Base-by-base conservation (phyloP, 306 rosid genomes). In the Dryas alaskensis region DNA sequence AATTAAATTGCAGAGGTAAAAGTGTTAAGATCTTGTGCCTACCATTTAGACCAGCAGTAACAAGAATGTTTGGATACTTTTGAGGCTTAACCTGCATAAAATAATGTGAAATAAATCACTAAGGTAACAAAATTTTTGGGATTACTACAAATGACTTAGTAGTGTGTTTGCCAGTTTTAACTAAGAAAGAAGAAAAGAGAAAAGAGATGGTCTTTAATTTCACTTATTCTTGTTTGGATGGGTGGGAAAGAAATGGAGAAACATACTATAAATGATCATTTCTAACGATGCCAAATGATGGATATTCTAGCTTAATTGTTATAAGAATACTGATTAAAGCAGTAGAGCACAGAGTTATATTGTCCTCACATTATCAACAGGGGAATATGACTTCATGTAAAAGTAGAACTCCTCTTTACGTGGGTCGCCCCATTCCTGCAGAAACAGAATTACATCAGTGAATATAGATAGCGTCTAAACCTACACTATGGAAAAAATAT, bases 391-490 rank as follows among this genome's bases (percentile, higher is more conserved):
- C 81, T 93, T 93, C 92, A 93, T 93, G 85, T 91, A 93, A 80
- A 87, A 84, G 89, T 93, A 93, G 81, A 89, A 91, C 53, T 93
- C 96, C 80, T 93, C 92, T 87, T 86, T 86, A 78, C 94, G 85
- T 14, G 97, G 98, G 71, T 93, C 98, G 69, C 98, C 98, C 98
- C 98, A 93, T 81, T 93, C 97, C 98, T 93, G 90, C 85, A 83
- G 22, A 67, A 76, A 79, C 70, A 82, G 43, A 73, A 81, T 14
- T 68, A 69, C 68, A 72, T 57, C 43, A 57, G 67, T 45, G 60
- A 46, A 1, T 67, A 31, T 31, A 31, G 37, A 31, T 2, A 16
- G 45, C 17, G 57, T 25, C 57, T 22, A 50, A n/a, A 19, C 57
- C 1, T 39, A 52, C 10, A 17, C n/a, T 17, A 59, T 25, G 19